Percentiles rank a stretch among this genome's conserved stretches.
These are phyloP conservation scores for Cokeromyces recurvatus DNA, from an alignment of 371 early-diverging fungal genomes.

Conservation along the genomic window DNA sequence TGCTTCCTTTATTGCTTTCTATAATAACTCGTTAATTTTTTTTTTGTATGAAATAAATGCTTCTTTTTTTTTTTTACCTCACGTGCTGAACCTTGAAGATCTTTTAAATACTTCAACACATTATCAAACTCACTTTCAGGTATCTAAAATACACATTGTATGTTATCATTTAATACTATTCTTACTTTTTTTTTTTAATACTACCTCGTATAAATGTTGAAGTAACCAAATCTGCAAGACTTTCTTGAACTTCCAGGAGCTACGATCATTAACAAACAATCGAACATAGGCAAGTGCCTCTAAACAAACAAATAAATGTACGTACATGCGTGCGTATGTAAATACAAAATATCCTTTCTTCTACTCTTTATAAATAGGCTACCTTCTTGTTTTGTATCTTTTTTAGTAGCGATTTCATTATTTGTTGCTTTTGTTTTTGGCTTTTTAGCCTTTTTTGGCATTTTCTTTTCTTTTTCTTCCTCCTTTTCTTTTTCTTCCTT, in stretches of 20 bases:
- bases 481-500: background rate
- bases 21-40: too few species aligned
- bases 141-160: conserved; percentile 19
- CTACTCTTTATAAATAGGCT: too few species aligned
- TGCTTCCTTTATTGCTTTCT: conserved; percentile 31
- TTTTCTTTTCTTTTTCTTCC: conserved; percentile 9
- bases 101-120: conserved; percentile 20
- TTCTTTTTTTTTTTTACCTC: conserved; percentile 5
- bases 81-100: conserved; percentile 25
- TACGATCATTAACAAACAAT: conserved; percentile 22
- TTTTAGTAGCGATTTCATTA: too few species aligned
- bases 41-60: too few species aligned
- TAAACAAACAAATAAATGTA: background rate
- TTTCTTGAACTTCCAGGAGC: conserved; percentile 61
- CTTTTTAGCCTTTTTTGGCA: conserved; percentile 12
- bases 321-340: background rate
- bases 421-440: conserved; percentile 5
- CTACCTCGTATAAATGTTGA: conserved; percentile 44
- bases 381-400: conserved; percentile 17
- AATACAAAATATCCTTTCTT: too few species aligned
- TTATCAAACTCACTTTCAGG: conserved; percentile 20
- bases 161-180: too few species aligned
- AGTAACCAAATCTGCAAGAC: conserved; percentile 60
- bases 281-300: conserved; percentile 31
- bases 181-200: conserved; percentile 12